A percentile compares a stretch with the other conserved stretches of the same genome.
These are phyloP conservation scores for Heterobasidion annosum DNA, from an alignment of 1,284 basidiomycete genomes.

Conservation along the genomic window DNA sequence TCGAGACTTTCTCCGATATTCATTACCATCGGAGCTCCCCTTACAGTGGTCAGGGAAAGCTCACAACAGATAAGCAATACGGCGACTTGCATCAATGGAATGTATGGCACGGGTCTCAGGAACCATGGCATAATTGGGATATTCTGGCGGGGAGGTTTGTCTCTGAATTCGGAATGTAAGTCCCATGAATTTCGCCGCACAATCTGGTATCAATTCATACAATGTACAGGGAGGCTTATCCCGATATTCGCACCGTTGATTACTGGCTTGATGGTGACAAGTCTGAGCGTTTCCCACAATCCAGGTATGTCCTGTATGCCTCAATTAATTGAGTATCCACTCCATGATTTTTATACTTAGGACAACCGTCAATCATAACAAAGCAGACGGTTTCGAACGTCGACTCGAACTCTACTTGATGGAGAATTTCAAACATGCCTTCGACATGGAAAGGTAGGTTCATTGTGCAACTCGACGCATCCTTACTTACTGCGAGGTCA, in stretches of 20 bases:
- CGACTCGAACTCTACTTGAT: conserved; percentile 83
- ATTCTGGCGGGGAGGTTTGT: conserved; percentile 79
- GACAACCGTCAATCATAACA: conserved; percentile 77
- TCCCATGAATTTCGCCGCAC: conserved; percentile 1
- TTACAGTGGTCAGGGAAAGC: conserved; percentile 74
- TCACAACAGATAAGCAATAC: conserved; percentile 63
- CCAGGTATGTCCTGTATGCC: conserved; percentile 40
- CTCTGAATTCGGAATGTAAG: conserved; percentile 83
- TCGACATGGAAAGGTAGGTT: conserved; percentile 72
- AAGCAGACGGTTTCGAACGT: conserved; percentile 81
- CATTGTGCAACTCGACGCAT: neutral
- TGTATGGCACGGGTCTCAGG: conserved; percentile 85
- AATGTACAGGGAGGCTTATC: conserved; percentile 65
- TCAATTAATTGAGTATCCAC: neutral
- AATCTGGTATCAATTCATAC: neutral
- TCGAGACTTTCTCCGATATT: conserved; percentile 53
- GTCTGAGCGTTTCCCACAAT: conserved; percentile 76
- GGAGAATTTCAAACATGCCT: conserved; percentile 86
- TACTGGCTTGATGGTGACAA: conserved; percentile 71
- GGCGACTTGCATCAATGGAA: conserved; percentile 92
- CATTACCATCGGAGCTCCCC: conserved; percentile 81
- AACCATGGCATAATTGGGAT: conserved; percentile 89
- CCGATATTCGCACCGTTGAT: conserved; percentile 77
- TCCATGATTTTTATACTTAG: conserved; percentile 21
- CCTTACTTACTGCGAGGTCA: neutral